These are phyloP conservation scores for Aegilops tauschii DNA, from an alignment of 176 grass and related monocot species.

Conservation along the genomic window DNA sequence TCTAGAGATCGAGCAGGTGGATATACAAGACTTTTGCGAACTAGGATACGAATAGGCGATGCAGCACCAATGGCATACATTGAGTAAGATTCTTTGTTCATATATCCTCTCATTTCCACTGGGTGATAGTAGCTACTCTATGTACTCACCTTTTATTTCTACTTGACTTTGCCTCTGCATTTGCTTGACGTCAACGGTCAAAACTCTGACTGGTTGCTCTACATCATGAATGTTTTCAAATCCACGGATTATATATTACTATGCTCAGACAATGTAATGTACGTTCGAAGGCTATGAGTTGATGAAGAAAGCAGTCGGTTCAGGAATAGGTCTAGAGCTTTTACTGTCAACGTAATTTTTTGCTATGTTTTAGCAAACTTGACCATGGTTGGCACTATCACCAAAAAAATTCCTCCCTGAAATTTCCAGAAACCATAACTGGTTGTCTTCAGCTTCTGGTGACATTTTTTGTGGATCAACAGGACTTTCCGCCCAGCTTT, in stretches of 20 bases:
- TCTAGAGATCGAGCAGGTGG: constrained; percentile 76
- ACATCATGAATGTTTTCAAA: no score
- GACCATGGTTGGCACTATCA: no score
- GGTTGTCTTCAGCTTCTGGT: background rate
- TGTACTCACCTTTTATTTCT: background rate
- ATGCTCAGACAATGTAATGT: no score
- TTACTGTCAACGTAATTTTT: background rate
- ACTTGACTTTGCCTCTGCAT: background rate
- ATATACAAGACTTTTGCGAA: constrained; percentile 77
- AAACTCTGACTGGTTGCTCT: background rate
- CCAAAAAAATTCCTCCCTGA: background rate
- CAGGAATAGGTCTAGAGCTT: background rate
- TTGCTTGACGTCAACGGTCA: background rate
- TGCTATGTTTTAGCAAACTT: background rate
- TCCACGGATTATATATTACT: no score
- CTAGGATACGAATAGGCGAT: constrained; percentile 83
- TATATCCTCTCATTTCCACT: background rate
- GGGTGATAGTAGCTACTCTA: background rate
- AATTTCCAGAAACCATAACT: constrained; percentile 3
- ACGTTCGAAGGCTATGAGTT: no score
- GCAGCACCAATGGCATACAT: constrained; percentile 93
- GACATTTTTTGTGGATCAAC: background rate
- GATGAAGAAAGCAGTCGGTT: background rate
- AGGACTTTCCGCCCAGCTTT: background rate
- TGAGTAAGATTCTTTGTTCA: constrained; percentile 57